phyloP scores from a whole-genome alignment of 2,329 filamentous ascomycete species.

The Trichoderma harzianum region DNA sequence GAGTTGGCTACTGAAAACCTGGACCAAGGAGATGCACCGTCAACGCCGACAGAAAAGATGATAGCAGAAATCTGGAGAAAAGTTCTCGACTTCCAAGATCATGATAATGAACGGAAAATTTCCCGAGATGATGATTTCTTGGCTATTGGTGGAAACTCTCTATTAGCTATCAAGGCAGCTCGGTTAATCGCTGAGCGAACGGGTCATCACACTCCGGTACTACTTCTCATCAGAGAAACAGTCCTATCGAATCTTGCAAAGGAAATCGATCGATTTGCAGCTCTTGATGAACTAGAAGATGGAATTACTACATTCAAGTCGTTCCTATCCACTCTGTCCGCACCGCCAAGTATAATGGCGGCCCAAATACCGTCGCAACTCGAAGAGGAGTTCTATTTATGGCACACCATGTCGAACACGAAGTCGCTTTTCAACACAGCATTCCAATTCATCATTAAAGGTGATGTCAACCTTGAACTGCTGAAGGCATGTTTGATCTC shows the following conservation, averaged over 20 bases:
- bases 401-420: background rate
- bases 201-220: background rate
- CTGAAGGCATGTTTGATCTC: background rate
- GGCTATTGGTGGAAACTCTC: background rate
- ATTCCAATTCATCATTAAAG: background rate
- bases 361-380: background rate
- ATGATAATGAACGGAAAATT: background rate
- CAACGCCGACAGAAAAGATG: background rate
- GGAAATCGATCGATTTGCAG: background rate
- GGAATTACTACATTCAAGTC: background rate
- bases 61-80: background rate
- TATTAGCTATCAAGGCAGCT: background rate
- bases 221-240: background rate
- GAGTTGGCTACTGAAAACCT: background rate
- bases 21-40: background rate
- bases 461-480: background rate
- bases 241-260: background rate
- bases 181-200: background rate
- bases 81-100: background rate
- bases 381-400: background rate
- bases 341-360: background rate
- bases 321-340: background rate
- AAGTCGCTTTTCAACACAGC: background rate
- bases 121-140: conserved; percentile 1
- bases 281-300: background rate